Evolutionary conservation across 2,329 filamentous ascomycete genomes (phyloP).

Genomic region (Curvularia sp.): DNA sequence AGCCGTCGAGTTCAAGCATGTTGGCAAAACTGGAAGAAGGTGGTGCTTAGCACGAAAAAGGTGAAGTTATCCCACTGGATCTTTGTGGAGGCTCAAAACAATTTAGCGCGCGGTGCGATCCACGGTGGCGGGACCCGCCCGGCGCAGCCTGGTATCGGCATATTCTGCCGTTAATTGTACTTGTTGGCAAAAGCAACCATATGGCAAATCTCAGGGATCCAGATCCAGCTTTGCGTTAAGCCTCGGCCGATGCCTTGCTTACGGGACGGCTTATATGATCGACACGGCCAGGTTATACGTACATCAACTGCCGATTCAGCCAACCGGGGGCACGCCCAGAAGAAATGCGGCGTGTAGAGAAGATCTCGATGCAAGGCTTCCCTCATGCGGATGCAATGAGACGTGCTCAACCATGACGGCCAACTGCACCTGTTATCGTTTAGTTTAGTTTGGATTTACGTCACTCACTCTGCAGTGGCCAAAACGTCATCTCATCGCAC

Average conservation of each 20-base stretch:
- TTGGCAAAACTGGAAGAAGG: neutral
- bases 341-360: slow-evolving; percentile 25
- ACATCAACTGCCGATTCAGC: slow-evolving; percentile 6
- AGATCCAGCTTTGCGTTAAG: neutral
- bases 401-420: slow-evolving; percentile 18
- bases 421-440: slow-evolving; percentile 10
- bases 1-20: slow-evolving; percentile 35
- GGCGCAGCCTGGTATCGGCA: neutral
- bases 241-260: neutral
- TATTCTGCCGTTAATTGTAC: no score
- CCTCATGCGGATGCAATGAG: neutral
- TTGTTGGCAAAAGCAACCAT: neutral
- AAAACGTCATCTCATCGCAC: no score
- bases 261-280: slow-evolving; percentile 9
- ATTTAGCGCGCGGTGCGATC: slow-evolving; percentile 9
- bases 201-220: neutral
- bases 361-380: slow-evolving; percentile 30
- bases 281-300: slow-evolving; percentile 1
- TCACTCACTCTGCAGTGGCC: neutral
- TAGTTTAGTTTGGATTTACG: slow-evolving; percentile 12
- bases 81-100: slow-evolving; percentile 14
- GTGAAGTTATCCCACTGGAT: slow-evolving; percentile 6
- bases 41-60: neutral
- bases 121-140: slow-evolving; percentile 1
- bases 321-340: slow-evolving; percentile 16